Evolutionary conservation across 2,329 filamentous ascomycete species (phyloP).

Genomic region (Colletotrichum gigasporum): DNA sequence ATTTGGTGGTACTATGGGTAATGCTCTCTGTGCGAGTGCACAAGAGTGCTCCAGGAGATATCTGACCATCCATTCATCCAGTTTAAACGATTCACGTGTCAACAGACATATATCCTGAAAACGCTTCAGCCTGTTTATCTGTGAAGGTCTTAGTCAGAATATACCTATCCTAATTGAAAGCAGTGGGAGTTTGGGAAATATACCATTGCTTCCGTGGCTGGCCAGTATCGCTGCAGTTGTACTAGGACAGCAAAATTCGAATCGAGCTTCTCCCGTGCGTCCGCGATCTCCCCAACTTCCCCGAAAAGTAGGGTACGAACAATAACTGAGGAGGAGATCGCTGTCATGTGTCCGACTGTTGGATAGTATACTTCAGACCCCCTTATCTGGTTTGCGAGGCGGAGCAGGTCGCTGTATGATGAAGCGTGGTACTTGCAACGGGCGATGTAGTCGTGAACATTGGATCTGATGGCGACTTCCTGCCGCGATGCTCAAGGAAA

Average conservation of each 20-base stretch:
- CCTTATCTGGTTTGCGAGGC: neutral
- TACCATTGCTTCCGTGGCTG: neutral
- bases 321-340: constrained; percentile 33
- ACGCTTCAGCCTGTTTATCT: neutral
- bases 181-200: neutral
- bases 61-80: neutral
- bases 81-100: neutral
- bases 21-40: neutral
- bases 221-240: neutral
- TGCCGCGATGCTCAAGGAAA: constrained; percentile 40
- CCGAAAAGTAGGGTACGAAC: constrained; percentile 31
- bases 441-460: constrained; percentile 3
- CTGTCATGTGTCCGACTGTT: constrained; percentile 34
- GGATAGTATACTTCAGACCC: constrained; percentile 30
- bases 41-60: neutral
- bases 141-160: neutral
- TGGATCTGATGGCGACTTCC: neutral
- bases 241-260: neutral
- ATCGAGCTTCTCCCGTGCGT: neutral
- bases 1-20: neutral
- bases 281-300: constrained; percentile 20
- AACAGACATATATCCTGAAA: neutral
- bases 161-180: neutral
- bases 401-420: constrained; percentile 38
- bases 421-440: constrained; percentile 41